Evolutionary conservation across 2,329 filamentous ascomycete species (phyloP).

Genomic region (Talaromyces verruculosus): DNA sequence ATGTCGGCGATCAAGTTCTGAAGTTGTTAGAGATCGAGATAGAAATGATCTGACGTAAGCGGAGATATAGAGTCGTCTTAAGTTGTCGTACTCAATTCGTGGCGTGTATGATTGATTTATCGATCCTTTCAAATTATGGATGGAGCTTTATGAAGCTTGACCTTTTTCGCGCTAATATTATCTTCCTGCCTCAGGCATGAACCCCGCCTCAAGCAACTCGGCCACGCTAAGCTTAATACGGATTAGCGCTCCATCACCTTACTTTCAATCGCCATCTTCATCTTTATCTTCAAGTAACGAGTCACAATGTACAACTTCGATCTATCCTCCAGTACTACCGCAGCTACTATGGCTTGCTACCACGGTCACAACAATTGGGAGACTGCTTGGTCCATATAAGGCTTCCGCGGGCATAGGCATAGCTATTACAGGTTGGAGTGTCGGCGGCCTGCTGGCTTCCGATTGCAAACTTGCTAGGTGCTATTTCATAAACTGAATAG

Average conservation of each 20-base stretch:
- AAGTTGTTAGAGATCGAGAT: background rate
- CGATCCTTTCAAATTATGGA: background rate
- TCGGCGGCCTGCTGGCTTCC: too few relatives aligned
- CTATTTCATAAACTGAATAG: background rate
- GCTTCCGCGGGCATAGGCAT: too few relatives aligned
- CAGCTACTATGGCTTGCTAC: background rate
- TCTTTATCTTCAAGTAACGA: background rate
- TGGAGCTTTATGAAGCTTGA: conserved; percentile 9
- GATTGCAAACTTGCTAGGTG: too few relatives aligned
- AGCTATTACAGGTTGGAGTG: too few relatives aligned
- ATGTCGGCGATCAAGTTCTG: background rate
- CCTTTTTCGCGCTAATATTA: conserved; percentile 8
- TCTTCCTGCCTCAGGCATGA: conserved; percentile 1
- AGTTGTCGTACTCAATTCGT: background rate
- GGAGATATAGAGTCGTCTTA: background rate
- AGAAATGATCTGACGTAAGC: background rate
- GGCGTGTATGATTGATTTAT: background rate
- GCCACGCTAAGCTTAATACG: background rate
- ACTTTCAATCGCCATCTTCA: background rate
- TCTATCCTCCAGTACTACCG: background rate
- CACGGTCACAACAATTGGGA: too few relatives aligned
- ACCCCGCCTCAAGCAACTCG: background rate
- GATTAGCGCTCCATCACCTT: background rate
- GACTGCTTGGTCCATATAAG: too few relatives aligned
- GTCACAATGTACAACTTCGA: background rate